Conservation (phyloP, 805 yeast genomes). For the Yamadazyma laniorum region DNA sequence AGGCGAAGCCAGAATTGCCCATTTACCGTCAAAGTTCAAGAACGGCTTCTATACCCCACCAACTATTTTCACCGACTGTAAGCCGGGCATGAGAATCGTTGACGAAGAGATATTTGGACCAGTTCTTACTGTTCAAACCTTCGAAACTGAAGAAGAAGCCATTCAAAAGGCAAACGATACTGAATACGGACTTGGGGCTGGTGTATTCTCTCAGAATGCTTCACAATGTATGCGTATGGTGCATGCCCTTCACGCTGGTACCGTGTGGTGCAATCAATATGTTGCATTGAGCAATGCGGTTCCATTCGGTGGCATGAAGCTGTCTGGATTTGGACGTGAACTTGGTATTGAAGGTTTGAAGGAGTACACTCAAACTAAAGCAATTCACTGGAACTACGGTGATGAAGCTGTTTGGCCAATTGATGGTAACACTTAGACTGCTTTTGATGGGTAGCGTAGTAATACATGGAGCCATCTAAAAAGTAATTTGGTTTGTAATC, state of each 20-base stretch:
- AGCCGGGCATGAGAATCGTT: slow-evolving; percentile 61
- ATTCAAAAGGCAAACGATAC: slow-evolving; percentile 67
- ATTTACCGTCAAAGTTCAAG: slow-evolving; percentile 5
- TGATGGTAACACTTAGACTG: too few species aligned
- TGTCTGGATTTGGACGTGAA: slow-evolving; percentile 43
- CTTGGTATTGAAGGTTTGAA: slow-evolving; percentile 38
- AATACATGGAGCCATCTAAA: too few species aligned
- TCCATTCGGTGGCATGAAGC: slow-evolving; percentile 40
- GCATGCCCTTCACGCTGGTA: slow-evolving; percentile 54
- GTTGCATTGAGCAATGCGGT: slow-evolving; percentile 63
- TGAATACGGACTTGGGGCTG: slow-evolving; percentile 66
- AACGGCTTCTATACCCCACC: slow-evolving; percentile 42
- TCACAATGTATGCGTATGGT: slow-evolving; percentile 38
- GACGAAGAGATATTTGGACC: slow-evolving; percentile 91
- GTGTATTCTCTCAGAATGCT: slow-evolving; percentile 59
- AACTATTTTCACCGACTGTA: slow-evolving; percentile 53
- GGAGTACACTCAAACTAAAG: slow-evolving; percentile 35
- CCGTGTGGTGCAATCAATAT: slow-evolving; percentile 67
- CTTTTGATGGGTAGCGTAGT: too few species aligned
- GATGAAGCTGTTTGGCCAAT: slow-evolving; percentile 15
- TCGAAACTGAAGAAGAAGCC: slow-evolving; percentile 66
- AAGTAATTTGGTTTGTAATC: too few species aligned
- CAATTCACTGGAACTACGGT: slow-evolving; percentile 18
- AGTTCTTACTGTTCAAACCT: slow-evolving; percentile 67
- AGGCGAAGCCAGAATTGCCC: slow-evolving; percentile 31